Evolutionary conservation across 495 filamentous ascomycete genomes (phyloP), one percentile per base, ranked within the genome.

Genomic region (Talaromyces adpressus): DNA sequence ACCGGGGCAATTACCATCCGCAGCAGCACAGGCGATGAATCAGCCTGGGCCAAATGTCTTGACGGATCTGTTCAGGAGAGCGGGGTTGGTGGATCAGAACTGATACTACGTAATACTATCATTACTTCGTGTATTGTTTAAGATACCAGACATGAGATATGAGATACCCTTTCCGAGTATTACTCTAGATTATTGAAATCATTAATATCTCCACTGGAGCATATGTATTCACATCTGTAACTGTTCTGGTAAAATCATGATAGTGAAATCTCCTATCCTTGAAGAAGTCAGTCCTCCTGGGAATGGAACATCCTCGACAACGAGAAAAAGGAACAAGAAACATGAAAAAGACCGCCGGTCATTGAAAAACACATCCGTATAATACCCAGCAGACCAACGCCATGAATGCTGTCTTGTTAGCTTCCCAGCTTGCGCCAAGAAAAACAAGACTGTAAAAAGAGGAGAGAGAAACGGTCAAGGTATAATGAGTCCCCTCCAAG

Each of bases 21-120:
- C 27, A n/a, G 52, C 5, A 7, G 27, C 29, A 34, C 47, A 30
- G 62, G 57, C 49, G 12, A 23, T n/a, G 25, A 45, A 62, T 29
- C 23, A 29, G 25, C 66, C 60, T 61, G 58, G 1, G 67, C 71
- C 59, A 62, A 63, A 81, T 67, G 71, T 79, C 18, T 66, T 80
- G 29, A 72, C 75, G 27, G 73, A 79, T 65, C 59, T 80, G 6
- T 81, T 81, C 59, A 72, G 76, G 62, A 72, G 70, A 58, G 78
- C 77, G 5, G 79, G 79, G 16, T 60, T 79, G 52, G 73, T 73
- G 22, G 72, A 72, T 51, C 73, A 76, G 57, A 34, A 23, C 56
- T 45, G 36, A 52, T 59, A 30, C 9, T 27, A 29, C 36, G 32
- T 41, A 36, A n/a, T 32, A 12, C 12, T 29, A 20, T 25, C n/a